phyloP scores from a whole-genome alignment of 306 rosid genomes.

The Trichosanthes truncata region DNA sequence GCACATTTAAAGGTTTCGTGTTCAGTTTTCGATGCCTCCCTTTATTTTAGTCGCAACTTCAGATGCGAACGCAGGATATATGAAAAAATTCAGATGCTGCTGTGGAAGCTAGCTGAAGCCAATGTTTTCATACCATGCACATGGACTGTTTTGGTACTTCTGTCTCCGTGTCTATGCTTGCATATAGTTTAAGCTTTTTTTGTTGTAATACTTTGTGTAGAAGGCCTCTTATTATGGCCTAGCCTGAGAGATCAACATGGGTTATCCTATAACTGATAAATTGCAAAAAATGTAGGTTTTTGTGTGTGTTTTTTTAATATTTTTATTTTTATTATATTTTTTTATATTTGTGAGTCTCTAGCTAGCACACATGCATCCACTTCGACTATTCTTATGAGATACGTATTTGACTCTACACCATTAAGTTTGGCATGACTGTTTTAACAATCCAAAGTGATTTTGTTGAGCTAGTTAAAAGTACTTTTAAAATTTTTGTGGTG shows the following conservation, averaged over 20 bases:
- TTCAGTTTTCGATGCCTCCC: not conserved
- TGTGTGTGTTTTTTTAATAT: not conserved
- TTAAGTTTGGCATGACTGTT: not conserved
- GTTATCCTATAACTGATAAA: not conserved
- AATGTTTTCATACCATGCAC: constrained; percentile 7
- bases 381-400: not conserved
- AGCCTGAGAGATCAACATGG: not conserved
- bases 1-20: not conserved
- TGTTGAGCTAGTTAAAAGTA: not conserved
- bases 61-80: not conserved
- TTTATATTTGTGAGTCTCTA: not conserved
- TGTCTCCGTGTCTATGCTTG: not conserved
- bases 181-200: not conserved
- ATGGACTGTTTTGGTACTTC: constrained; percentile 3
- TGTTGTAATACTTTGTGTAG: not conserved
- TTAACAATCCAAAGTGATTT: not conserved
- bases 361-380: not conserved
- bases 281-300: not conserved
- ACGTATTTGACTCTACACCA: not conserved
- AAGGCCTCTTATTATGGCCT: not conserved
- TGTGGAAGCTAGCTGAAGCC: not conserved
- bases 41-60: not conserved
- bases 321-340: not conserved
- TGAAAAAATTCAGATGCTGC: not conserved
- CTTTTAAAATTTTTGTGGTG: not conserved